phyloP scores from a whole-genome alignment of 2,329 filamentous ascomycete genomes.

The Sarocladium brachiariae region DNA sequence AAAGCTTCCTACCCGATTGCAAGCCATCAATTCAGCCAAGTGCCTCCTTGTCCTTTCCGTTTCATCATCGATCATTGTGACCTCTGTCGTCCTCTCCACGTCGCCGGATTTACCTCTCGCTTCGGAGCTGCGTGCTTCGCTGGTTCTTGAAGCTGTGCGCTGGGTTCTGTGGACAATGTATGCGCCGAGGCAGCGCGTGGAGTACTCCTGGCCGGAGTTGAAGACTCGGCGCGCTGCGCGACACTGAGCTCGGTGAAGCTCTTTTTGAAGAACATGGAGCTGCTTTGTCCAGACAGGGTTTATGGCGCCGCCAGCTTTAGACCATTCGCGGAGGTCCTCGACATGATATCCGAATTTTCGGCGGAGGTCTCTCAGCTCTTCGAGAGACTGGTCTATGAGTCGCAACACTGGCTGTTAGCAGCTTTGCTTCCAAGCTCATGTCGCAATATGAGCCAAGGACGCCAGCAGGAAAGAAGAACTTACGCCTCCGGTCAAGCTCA shows the following conservation, averaged over 20 bases:
- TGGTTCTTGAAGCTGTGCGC: slow-evolving; percentile 25
- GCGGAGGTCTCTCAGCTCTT: slow-evolving; percentile 40
- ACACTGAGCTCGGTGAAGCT: slow-evolving; percentile 52
- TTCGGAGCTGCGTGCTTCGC: neutral
- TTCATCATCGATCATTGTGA: slow-evolving; percentile 20
- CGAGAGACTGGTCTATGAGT: slow-evolving; percentile 48
- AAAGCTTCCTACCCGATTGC: slow-evolving; percentile 47
- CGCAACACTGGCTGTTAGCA: too few species aligned
- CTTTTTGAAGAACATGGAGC: slow-evolving; percentile 39
- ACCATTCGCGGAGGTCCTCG: slow-evolving; percentile 48
- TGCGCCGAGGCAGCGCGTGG: slow-evolving; percentile 47
- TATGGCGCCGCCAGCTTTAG: slow-evolving; percentile 46
- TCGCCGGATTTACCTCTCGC: neutral
- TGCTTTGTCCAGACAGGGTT: slow-evolving; percentile 49
- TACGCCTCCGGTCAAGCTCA: slow-evolving; percentile 48
- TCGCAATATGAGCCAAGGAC: neutral
- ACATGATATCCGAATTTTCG: slow-evolving; percentile 40
- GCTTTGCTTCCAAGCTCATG: too few species aligned
- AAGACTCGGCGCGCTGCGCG: slow-evolving; percentile 51
- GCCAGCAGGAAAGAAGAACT: slow-evolving; percentile 18
- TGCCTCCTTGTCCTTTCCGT: slow-evolving; percentile 30
- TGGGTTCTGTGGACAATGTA: slow-evolving; percentile 47
- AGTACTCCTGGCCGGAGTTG: slow-evolving; percentile 40
- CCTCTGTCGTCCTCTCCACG: neutral
- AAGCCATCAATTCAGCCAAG: slow-evolving; percentile 43